Conservation (phyloP, 2,329 filamentous ascomycete genomes). For the Boeremia exigua region DNA sequence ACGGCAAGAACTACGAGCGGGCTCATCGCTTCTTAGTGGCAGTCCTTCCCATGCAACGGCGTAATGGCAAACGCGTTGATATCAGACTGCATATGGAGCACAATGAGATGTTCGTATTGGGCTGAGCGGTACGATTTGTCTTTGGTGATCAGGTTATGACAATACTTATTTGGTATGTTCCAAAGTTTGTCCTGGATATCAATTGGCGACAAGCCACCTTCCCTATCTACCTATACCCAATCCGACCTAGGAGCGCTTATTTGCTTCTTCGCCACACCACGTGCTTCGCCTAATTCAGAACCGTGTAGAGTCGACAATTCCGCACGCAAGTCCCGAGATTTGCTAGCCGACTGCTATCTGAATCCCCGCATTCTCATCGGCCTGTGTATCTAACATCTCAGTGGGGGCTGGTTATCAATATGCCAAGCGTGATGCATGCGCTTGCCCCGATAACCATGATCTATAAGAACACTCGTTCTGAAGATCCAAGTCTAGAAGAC, state of each 20-base stretch:
- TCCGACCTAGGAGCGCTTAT: conserved; percentile 7
- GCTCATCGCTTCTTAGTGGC: conserved; percentile 36
- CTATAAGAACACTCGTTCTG: not conserved
- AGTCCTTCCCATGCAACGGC: conserved; percentile 28
- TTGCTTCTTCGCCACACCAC: not conserved
- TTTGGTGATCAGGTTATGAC: not conserved
- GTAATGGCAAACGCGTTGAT: conserved; percentile 17
- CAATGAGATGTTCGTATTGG: conserved; percentile 11
- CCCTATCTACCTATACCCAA: not conserved
- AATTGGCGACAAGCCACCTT: not conserved
- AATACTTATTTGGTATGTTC: not conserved
- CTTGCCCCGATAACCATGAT: not conserved
- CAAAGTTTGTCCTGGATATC: too few relatives aligned
- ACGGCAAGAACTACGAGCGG: conserved; percentile 44
- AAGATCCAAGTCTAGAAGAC: not conserved
- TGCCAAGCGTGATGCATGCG: not conserved
- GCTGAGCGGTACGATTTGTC: not conserved
- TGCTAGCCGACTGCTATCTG: not conserved
- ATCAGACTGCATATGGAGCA: conserved; percentile 13
- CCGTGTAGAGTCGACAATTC: not conserved
- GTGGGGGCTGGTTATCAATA: not conserved
- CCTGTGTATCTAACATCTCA: not conserved
- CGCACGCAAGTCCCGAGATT: not conserved
- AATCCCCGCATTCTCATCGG: not conserved
- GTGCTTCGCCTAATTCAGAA: not conserved